Evolutionary conservation across 75 land plant genomes (phyloP).

Genomic region (Cunninghamia lanceolata): DNA sequence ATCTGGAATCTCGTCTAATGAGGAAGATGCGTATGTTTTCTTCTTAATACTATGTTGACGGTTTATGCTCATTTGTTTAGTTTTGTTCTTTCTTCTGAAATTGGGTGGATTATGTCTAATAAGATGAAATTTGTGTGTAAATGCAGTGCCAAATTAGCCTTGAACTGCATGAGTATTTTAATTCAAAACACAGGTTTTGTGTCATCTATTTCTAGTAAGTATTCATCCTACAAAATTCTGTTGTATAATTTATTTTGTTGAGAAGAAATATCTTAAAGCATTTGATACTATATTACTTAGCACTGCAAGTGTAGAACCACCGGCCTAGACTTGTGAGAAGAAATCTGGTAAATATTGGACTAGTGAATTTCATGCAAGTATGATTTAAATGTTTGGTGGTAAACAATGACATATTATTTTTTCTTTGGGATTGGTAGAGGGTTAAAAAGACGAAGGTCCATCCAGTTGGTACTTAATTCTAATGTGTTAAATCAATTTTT

Average conservation of each 20-base stretch:
- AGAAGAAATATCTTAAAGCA: not conserved
- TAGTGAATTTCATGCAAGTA: not conserved
- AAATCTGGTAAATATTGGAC: not conserved
- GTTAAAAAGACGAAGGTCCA: not conserved
- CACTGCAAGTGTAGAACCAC: not conserved
- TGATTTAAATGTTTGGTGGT: not conserved
- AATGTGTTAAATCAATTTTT: not conserved
- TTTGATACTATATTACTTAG: not conserved
- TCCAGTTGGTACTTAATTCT: not conserved
- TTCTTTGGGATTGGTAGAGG: not conserved
- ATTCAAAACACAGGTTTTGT: not conserved
- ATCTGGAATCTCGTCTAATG: not conserved
- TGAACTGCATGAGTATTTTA: not conserved
- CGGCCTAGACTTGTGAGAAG: too few relatives aligned
- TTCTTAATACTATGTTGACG: not conserved
- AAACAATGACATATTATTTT: too few relatives aligned
- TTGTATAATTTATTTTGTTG: not conserved
- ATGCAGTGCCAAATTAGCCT: not conserved
- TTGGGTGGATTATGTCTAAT: not conserved
- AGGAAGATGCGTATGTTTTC: not conserved
- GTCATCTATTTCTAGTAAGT: not conserved
- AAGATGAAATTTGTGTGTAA: not conserved
- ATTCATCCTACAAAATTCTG: not conserved
- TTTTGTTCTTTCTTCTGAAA: not conserved
- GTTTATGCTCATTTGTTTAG: not conserved